Base-by-base conservation (phyloP, 2,329 filamentous ascomycete species). In the Exophiala sp. region DNA sequence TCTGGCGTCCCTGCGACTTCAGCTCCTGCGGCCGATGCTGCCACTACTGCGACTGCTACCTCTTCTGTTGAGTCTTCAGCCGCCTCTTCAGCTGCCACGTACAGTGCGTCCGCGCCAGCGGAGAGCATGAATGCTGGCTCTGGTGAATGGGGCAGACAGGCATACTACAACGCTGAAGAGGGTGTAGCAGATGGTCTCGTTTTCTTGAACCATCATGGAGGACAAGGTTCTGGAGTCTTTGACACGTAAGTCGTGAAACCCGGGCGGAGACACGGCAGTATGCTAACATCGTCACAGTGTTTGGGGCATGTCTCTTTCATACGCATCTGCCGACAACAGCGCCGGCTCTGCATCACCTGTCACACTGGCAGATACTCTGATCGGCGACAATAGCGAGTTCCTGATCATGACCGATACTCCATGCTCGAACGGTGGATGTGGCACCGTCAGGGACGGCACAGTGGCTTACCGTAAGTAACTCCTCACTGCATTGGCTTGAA, bases 141-240 rank as follows among this genome's bases (percentile, higher is more conserved):
- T 10, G 47, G 65, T 38, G 53, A 59, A 16, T 78, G 73, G 67
- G 63, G 59, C 39, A 69, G 74, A 30, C 67, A 73, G 44, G 70
- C 70, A 21, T 76, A 73, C 60, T 79, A 78, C 57, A 64, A 72
- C 45, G 68, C 75, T 6, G 62, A 60, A 9, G 56, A 60, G 7
- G 65, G 68, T 32, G 68, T 66, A 48, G 67, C 73, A 16, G 70
- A 78, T 18, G 78, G 78, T 11, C 62, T 83, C 19, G 73, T 73
- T 23, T 83, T 82, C 66, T 65, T 82, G 29, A 80, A 80, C 58
- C 76, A 81, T 60, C 63, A 72, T 51, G 79, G 80, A 50, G 78
- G 76, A 32, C 63, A 70, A 29, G 73, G 73, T 34, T 81, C 77
- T 23, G 79, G 79, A 45, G 70, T 73, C 16, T 79, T 74, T 56